Evolutionary conservation across 1,284 basidiomycete genomes (phyloP).

Genomic region (Microbotryomycetes sp.): DNA sequence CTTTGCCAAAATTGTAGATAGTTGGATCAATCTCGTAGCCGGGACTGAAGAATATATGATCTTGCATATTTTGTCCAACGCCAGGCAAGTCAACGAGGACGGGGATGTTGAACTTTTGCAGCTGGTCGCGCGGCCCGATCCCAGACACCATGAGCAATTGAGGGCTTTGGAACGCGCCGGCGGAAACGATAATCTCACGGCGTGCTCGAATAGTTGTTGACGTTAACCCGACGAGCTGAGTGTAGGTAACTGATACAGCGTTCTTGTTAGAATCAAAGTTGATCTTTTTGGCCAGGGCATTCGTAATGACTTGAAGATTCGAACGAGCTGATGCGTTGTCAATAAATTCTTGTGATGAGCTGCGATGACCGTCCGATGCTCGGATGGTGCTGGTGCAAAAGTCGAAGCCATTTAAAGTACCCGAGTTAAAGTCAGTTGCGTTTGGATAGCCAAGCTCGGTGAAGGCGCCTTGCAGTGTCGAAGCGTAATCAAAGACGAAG

Average conservation of each 20-base stretch:
- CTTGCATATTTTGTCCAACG: constrained; percentile 55
- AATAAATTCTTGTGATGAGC: constrained; percentile 47
- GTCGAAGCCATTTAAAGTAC: constrained; percentile 44
- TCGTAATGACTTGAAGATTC: neutral
- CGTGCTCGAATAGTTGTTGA: neutral
- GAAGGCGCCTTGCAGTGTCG: neutral
- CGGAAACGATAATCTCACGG: constrained; percentile 14
- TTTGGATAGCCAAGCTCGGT: neutral
- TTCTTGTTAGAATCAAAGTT: neutral
- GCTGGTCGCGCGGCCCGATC: constrained; percentile 53
- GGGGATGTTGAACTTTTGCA: constrained; percentile 49
- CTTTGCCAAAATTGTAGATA: neutral
- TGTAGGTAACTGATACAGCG: neutral
- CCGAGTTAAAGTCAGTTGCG: constrained; percentile 30
- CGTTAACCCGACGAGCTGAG: neutral
- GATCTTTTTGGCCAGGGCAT: neutral
- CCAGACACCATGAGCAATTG: constrained; percentile 66
- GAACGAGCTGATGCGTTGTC: neutral
- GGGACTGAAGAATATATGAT: constrained; percentile 49
- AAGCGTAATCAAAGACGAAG: neutral
- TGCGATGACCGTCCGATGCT: constrained; percentile 26
- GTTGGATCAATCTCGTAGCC: neutral
- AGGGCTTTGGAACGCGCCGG: constrained; percentile 36
- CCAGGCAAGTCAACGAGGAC: constrained; percentile 52
- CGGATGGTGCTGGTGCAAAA: neutral